These are phyloP conservation scores for Sherardia arvensis DNA, from an alignment of 257 asterid species.

Conservation along the genomic window DNA sequence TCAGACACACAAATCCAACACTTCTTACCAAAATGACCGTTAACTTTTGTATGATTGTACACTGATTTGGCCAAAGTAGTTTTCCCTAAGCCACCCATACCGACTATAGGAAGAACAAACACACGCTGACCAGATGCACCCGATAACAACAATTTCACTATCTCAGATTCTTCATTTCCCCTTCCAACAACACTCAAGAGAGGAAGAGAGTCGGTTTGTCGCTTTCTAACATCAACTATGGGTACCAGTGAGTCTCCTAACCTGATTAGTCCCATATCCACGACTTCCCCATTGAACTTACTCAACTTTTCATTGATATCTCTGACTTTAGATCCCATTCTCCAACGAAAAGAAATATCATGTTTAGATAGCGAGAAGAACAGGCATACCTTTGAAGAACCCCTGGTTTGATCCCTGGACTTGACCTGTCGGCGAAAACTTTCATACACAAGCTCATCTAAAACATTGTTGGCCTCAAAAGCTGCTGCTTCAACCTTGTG, in stretches of 20 bases:
- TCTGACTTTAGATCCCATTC: background rate
- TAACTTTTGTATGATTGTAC: background rate
- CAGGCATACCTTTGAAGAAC: background rate
- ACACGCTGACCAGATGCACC: background rate
- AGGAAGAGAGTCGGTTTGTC: background rate
- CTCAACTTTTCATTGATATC: background rate
- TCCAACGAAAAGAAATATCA: background rate
- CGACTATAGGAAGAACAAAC: slow-evolving; percentile 1
- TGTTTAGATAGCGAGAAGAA: background rate
- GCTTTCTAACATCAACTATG: background rate
- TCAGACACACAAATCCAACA: slow-evolving; percentile 13
- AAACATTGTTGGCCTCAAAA: background rate
- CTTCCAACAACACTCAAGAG: background rate
- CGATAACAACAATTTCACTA: background rate
- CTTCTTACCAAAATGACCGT: background rate
- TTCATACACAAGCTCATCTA: background rate
- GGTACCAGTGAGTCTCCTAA: background rate
- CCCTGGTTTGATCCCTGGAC: no score
- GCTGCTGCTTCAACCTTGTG: background rate
- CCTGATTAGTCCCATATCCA: background rate
- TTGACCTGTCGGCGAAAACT: background rate
- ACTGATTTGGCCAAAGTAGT: slow-evolving; percentile 1
- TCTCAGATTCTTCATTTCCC: background rate
- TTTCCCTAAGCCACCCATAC: slow-evolving; percentile 1
- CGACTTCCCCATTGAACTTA: background rate